These are phyloP conservation scores for Mortierella sp. DNA, from an alignment of 371 early-diverging fungal species.

Conservation along the genomic window DNA sequence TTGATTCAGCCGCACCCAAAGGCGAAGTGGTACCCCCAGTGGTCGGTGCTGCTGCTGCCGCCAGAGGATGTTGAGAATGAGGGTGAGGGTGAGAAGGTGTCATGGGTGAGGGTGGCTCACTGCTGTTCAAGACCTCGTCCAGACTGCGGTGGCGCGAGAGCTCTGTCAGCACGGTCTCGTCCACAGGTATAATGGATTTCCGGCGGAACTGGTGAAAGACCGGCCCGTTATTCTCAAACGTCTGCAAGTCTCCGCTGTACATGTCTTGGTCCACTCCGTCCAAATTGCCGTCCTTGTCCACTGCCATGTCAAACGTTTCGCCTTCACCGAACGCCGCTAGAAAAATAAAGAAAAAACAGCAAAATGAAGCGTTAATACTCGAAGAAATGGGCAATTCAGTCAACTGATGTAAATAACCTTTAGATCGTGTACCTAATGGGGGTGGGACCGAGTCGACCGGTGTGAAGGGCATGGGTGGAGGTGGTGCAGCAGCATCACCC, in stretches of 20 bases:
- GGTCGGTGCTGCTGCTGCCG: too few species aligned
- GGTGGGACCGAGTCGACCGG: slow-evolving; percentile 38
- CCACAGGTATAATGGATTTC: slow-evolving; percentile 92
- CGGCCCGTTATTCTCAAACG: slow-evolving; percentile 69
- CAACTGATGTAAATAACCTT: neutral
- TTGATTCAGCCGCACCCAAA: neutral
- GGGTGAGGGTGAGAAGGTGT: neutral
- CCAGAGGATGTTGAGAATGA: too few species aligned
- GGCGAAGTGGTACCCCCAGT: too few species aligned
- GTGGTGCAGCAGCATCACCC: slow-evolving; percentile 21
- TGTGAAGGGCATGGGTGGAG: neutral
- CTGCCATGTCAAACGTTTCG: slow-evolving; percentile 24
- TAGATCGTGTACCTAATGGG: slow-evolving; percentile 24
- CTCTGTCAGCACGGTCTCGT: slow-evolving; percentile 83
- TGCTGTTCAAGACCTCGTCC: slow-evolving; percentile 82
- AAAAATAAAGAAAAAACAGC: neutral
- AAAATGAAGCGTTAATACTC: neutral
- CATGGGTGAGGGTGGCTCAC: neutral
- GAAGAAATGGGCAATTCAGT: neutral
- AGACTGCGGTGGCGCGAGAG: slow-evolving; percentile 84
- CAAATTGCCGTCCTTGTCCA: slow-evolving; percentile 18
- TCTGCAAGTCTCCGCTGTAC: slow-evolving; percentile 26
- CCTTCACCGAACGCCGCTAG: slow-evolving; percentile 16
- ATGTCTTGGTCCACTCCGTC: slow-evolving; percentile 15
- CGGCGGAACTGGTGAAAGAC: slow-evolving; percentile 82